phyloP scores from a whole-genome alignment of 2,329 filamentous ascomycete species.

The Aureobasidium sp. region DNA sequence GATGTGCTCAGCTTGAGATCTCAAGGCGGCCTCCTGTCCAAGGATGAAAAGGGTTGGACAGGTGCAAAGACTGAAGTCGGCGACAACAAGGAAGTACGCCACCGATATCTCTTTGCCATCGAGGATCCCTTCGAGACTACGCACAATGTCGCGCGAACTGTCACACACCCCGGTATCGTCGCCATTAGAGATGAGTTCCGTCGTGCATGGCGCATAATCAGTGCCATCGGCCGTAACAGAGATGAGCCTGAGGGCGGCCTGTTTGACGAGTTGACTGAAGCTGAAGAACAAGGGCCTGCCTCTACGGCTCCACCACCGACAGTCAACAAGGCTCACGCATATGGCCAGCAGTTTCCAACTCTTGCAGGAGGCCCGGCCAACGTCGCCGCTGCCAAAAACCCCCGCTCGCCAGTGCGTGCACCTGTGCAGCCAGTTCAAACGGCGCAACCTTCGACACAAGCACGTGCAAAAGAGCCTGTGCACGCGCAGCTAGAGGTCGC shows the following conservation, averaged over 20 bases:
- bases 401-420: not conserved
- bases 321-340: slow-evolving; percentile 2
- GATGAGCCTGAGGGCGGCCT: slow-evolving; percentile 21
- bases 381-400: not conserved
- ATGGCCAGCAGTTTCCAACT: slow-evolving; percentile 7
- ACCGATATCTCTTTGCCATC: slow-evolving; percentile 79
- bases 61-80: slow-evolving; percentile 62
- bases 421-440: not conserved
- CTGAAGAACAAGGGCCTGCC: not conserved
- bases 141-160: slow-evolving; percentile 81
- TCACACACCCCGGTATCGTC: slow-evolving; percentile 73
- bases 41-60: slow-evolving; percentile 77
- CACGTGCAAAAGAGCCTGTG: not conserved
- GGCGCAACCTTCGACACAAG: not conserved
- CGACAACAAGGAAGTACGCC: slow-evolving; percentile 60
- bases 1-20: slow-evolving; percentile 73
- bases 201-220: slow-evolving; percentile 66
- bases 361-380: not conserved
- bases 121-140: slow-evolving; percentile 86
- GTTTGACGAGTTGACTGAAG: slow-evolving; percentile 21
- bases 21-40: slow-evolving; percentile 58
- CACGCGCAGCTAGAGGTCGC: not conserved
- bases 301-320: slow-evolving; percentile 2
- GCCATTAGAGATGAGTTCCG: slow-evolving; percentile 79
- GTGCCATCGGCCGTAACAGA: slow-evolving; percentile 38